Conservation (phyloP, 169 alveolate genomes). For the Eimeria brunetti region DNA sequence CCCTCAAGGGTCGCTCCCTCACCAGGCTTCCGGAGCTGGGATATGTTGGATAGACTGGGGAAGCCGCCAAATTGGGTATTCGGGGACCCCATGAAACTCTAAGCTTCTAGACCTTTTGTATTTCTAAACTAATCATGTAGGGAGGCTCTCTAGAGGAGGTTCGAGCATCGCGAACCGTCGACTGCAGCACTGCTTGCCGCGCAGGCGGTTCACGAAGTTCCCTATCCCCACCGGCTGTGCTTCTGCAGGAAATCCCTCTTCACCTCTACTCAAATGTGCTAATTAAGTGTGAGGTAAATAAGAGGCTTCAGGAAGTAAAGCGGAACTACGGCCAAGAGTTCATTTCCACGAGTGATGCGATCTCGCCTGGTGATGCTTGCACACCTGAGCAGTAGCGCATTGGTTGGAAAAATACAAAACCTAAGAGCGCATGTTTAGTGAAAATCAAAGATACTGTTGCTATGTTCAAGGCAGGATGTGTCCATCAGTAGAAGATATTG, state of each 20-base stretch:
- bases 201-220: neutral
- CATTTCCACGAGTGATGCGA: neutral
- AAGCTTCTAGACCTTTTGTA: neutral
- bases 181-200: neutral
- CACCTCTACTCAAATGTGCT: neutral
- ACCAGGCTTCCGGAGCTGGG: neutral
- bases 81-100: constrained; percentile 3
- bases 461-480: neutral
- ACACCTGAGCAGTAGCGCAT: constrained; percentile 36
- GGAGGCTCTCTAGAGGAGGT: neutral
- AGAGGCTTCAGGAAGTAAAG: neutral
- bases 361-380: neutral
- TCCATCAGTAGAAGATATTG: neutral
- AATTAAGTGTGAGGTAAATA: neutral
- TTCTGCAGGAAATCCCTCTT: neutral
- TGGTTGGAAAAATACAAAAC: neutral
- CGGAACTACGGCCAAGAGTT: neutral
- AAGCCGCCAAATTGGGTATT: neutral
- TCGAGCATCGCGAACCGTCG: neutral
- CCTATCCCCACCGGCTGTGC: neutral
- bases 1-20: neutral
- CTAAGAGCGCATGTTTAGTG: neutral
- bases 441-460: neutral
- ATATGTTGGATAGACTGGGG: neutral
- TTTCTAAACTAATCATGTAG: neutral